Conservation (phyloP, 1,284 basidiomycete genomes). For the Sanghuangporus sanghuang region DNA sequence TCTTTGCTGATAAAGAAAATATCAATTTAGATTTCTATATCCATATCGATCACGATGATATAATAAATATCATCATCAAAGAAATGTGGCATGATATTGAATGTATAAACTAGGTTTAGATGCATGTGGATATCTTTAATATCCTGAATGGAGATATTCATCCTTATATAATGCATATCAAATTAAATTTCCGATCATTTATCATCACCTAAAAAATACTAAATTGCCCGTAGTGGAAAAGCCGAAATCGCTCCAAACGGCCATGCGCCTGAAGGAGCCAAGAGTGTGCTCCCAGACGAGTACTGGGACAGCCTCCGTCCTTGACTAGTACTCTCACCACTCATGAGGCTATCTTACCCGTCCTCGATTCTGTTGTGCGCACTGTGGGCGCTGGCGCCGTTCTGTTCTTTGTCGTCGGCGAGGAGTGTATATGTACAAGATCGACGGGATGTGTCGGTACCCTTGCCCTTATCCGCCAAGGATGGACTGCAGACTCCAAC, state of each 20-base stretch:
- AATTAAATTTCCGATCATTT: no score
- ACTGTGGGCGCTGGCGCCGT: background rate
- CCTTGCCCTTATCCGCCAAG: background rate
- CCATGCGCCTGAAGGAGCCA: background rate
- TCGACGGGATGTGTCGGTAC: background rate
- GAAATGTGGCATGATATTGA: no score
- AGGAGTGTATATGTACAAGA: background rate
- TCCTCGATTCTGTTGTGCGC: background rate
- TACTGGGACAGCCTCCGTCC: background rate
- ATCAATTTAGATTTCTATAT: no score
- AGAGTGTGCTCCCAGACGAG: background rate
- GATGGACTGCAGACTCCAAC: background rate
- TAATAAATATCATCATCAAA: no score
- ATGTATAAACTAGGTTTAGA: no score
- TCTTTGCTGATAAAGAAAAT: no score
- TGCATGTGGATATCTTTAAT: no score
- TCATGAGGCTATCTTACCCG: background rate
- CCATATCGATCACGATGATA: no score
- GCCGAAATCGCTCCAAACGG: background rate
- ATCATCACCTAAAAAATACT: no score
- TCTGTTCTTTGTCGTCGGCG: background rate
- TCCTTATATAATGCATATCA: no score
- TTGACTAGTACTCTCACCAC: background rate
- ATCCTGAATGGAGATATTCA: no score
- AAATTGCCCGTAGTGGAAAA: no score